Base-by-base conservation (phyloP, 2,329 filamentous ascomycete genomes). In the Botrytis tulipae region DNA sequence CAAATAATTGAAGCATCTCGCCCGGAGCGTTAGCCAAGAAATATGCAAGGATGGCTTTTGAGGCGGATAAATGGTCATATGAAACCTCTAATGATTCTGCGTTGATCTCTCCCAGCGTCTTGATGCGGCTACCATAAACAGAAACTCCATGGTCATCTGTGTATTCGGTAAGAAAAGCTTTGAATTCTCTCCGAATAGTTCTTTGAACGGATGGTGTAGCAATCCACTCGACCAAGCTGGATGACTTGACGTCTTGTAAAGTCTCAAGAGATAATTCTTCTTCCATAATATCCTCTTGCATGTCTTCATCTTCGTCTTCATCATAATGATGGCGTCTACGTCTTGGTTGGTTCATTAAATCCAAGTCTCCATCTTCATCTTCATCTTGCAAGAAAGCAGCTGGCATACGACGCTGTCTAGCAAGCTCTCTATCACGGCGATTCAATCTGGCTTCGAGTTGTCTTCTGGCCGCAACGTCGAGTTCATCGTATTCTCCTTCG, bases 111-210 rank as follows among this genome's bases (percentile, higher is more conserved):
- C 96, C 97, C n/a, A 99, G 89, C 0, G 93, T 98, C 77, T 94
- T 90, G 77, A 99, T 97, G 73, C 95, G 92, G 78, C 94, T 95
- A 71, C 96, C 96, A 82, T 99, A 99, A 69, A 99, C 94, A 0
- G 96, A 99, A 7, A 90, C 91, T 72, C 94, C 95, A 76, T 92
- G 90, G 71, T 94, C 90, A 80, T 99, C 96, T 9, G 91, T 97
- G 82, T 97, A 98, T 79, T 98, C 95, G 18, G 96, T 98, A 79
- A 99, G 85, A 85, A 99, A 99, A 4, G 93, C 92, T 83, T 97
- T 97, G 89, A 99, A 99, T 83, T 99, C 96, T 79, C 95, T 90
- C 81, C 94, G 95, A 83, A 99, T 96, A 1, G 95, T 97, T 78
- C 93, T 90, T 83, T 97, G 93, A 20, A 99, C 96, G 22, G 94